A percentile compares a stretch with the other conserved stretches of the same genome.
Conservation (phyloP, 2,329 filamentous ascomycete genomes). For the Aspergillus persii region DNA sequence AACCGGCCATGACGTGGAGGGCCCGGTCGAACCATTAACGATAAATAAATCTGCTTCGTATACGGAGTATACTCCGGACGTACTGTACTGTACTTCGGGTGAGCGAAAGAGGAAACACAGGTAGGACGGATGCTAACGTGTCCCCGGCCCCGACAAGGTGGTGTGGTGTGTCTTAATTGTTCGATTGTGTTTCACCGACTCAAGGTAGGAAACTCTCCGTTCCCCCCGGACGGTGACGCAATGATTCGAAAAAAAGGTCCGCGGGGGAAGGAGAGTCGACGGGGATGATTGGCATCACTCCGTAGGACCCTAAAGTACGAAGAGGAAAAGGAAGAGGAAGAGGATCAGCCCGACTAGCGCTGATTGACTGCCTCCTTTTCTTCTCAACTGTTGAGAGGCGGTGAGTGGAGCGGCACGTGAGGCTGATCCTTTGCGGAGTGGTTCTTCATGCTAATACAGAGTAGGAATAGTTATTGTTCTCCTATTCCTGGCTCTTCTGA, state of each 20-base stretch:
- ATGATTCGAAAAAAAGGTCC: constrained; percentile 2
- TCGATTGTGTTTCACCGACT: background rate
- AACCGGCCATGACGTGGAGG: background rate
- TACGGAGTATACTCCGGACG: no score
- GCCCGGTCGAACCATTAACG: background rate
- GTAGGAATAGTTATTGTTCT: background rate
- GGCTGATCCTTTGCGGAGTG: constrained; percentile 13
- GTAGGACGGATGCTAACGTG: background rate
- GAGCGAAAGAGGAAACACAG: background rate
- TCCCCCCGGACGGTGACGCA: constrained; percentile 1
- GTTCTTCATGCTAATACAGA: background rate
- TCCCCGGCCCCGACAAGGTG: background rate
- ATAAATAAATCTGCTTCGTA: no score
- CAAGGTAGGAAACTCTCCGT: background rate
- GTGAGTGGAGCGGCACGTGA: constrained; percentile 17
- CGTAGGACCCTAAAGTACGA: no score
- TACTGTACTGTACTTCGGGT: background rate
- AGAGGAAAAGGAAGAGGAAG: background rate
- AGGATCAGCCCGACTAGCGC: background rate
- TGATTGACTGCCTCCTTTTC: constrained; percentile 1
- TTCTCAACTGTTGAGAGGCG: constrained; percentile 22
- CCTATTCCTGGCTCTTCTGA: no score
- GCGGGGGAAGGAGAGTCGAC: background rate
- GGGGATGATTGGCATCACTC: no score
- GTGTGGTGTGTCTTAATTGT: no score